A percentile compares a stretch with the other conserved stretches of the same genome.
Evolutionary conservation across 2,329 filamentous ascomycete species (phyloP).

Genomic region (Alternaria atra): DNA sequence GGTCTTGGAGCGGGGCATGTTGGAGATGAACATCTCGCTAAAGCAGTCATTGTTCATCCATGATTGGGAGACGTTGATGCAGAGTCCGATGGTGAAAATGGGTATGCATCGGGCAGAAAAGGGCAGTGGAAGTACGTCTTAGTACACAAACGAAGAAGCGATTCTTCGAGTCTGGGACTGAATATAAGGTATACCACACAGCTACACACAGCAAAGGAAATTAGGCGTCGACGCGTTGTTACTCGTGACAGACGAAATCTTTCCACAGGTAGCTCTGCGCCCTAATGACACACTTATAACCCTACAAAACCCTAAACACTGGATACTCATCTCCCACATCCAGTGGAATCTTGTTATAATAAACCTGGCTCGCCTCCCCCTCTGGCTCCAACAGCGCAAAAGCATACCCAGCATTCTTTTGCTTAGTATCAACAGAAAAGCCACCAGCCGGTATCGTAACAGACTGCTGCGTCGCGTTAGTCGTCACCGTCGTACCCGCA

Average conservation of each 20-base stretch:
- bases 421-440: not conserved
- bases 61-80: conserved; percentile 46
- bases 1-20: conserved; percentile 53
- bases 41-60: conserved; percentile 53
- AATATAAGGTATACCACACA: too few species aligned
- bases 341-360: not conserved
- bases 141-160: not conserved
- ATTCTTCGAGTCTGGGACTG: too few species aligned
- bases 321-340: not conserved
- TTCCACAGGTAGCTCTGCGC: too few species aligned
- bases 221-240: too few species aligned
- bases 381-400: not conserved
- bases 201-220: too few species aligned
- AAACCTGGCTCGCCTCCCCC: not conserved
- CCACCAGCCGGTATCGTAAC: not conserved
- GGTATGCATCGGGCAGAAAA: conserved; percentile 14
- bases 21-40: conserved; percentile 56
- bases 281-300: too few species aligned
- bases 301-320: not conserved
- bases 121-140: not conserved
- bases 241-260: too few species aligned
- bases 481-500: not conserved
- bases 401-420: not conserved
- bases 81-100: conserved; percentile 40
- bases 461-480: not conserved